phyloP scores from a whole-genome alignment of 441 rosid genomes.

The California macrophylla region DNA sequence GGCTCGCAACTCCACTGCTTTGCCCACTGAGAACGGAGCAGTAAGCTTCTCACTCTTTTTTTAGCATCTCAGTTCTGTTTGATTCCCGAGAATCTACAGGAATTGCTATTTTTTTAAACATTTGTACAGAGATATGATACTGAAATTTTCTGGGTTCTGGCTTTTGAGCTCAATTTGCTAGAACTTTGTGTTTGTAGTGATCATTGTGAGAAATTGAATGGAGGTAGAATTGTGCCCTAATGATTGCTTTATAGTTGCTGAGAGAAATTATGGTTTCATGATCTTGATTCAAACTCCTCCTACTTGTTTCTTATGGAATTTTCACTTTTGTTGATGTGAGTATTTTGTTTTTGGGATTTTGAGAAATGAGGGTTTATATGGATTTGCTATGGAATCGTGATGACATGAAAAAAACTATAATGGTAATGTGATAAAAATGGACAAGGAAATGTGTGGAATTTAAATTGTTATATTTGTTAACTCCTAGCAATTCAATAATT shows the following conservation, averaged over 20 bases:
- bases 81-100: background rate
- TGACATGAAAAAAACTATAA: background rate
- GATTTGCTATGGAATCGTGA: background rate
- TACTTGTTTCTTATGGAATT: background rate
- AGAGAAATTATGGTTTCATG: background rate
- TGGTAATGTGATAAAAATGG: background rate
- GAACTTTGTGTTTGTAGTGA: background rate
- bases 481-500: background rate
- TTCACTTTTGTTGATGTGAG: background rate
- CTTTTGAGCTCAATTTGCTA: background rate
- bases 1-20: slow-evolving; percentile 47
- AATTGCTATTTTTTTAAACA: background rate
- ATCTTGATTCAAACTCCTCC: background rate
- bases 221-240: slow-evolving; percentile 6
- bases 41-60: slow-evolving; percentile 23
- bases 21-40: slow-evolving; percentile 39
- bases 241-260: background rate
- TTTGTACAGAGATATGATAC: background rate
- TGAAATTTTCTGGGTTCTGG: background rate
- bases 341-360: background rate
- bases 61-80: background rate
- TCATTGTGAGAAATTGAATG: background rate
- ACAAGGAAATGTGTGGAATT: background rate
- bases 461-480: background rate
- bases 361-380: background rate